Evolutionary conservation across 1,139 yeast genomes (phyloP).

Genomic region (Trichomonascaceae sp.): DNA sequence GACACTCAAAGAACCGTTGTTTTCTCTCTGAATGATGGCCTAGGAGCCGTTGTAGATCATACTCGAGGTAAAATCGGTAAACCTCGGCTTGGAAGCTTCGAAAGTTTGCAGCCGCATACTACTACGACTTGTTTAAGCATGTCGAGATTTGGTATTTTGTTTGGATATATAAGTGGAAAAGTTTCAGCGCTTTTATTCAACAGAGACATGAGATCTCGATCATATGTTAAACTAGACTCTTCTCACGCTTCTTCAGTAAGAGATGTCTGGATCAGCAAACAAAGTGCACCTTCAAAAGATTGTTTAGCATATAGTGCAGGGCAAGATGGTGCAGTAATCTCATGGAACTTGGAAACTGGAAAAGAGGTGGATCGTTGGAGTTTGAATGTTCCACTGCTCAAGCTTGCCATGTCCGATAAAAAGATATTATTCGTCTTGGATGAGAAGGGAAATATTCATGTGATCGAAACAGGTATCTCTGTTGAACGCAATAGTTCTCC

Average conservation of each 20-base stretch:
- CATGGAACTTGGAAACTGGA: conserved; percentile 23
- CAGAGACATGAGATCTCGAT: conserved; percentile 29
- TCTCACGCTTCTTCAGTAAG: conserved; percentile 24
- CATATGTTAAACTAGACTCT: conserved; percentile 22
- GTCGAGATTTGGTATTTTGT: conserved; percentile 30
- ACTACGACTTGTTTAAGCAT: conserved; percentile 25
- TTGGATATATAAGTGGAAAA: conserved; percentile 27
- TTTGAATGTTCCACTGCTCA: background rate
- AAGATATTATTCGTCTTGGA: background rate
- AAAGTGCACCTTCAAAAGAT: conserved; percentile 4
- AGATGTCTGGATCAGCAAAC: conserved; percentile 30
- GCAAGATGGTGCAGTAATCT: conserved; percentile 24
- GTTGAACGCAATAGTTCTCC: background rate
- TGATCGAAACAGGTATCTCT: background rate
- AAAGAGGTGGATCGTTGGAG: background rate
- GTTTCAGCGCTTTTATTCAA: conserved; percentile 26
- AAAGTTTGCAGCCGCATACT: conserved; percentile 17
- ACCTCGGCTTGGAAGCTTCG: conserved; percentile 26
- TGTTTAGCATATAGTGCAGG: conserved; percentile 23
- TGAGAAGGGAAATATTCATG: background rate
- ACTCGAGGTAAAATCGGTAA: conserved; percentile 31
- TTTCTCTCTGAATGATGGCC: conserved; percentile 24
- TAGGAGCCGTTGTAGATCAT: conserved; percentile 30
- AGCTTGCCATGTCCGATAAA: conserved; percentile 4
- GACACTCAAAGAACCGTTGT: conserved; percentile 24